Percentiles rank a stretch among this genome's conserved stretches.
Conservation (phyloP, 2,329 filamentous ascomycete genomes). For the Aphanocladium album region DNA sequence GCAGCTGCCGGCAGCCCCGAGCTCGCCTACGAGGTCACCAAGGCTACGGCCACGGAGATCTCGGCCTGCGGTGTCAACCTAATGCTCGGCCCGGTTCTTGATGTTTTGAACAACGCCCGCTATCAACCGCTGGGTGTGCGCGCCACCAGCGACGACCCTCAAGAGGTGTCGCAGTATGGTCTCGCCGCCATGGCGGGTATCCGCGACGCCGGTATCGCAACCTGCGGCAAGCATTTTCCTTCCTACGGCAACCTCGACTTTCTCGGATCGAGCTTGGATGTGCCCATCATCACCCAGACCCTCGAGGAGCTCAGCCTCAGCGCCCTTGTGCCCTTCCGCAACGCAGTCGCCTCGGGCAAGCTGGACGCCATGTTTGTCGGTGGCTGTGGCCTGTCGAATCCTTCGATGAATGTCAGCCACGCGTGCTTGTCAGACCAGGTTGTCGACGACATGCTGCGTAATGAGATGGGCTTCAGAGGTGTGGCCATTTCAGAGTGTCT, state of each 20-base stretch:
- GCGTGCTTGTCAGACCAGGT: constrained; percentile 91
- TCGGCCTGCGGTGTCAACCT: constrained; percentile 92
- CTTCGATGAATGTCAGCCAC: constrained; percentile 91
- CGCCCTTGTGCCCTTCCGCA: constrained; percentile 84
- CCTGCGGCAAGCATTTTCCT: constrained; percentile 93
- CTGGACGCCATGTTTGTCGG: constrained; percentile 95
- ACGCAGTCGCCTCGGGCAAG: constrained; percentile 74
- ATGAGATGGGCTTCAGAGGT: constrained; percentile 82
- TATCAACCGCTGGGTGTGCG: constrained; percentile 88
- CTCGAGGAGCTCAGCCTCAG: constrained; percentile 89
- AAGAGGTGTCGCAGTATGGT: constrained; percentile 89
- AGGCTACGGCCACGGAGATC: constrained; percentile 88
- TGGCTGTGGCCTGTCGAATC: constrained; percentile 86
- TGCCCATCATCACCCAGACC: constrained; percentile 93
- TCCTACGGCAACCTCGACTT: constrained; percentile 96
- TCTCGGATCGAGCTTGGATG: constrained; percentile 81
- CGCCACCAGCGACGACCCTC: constrained; percentile 86
- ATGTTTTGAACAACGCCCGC: constrained; percentile 88
- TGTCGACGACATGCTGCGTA: constrained; percentile 82
- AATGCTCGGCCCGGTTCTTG: constrained; percentile 88
- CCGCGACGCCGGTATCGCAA: constrained; percentile 82
- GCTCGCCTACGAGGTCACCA: constrained; percentile 82
- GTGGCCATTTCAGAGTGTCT: constrained; percentile 93
- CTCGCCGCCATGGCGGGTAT: constrained; percentile 89
- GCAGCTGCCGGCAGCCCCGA: constrained; percentile 85